phyloP scores from a whole-genome alignment of 2,329 filamentous ascomycete species.

The Colletotrichum australisinense region DNA sequence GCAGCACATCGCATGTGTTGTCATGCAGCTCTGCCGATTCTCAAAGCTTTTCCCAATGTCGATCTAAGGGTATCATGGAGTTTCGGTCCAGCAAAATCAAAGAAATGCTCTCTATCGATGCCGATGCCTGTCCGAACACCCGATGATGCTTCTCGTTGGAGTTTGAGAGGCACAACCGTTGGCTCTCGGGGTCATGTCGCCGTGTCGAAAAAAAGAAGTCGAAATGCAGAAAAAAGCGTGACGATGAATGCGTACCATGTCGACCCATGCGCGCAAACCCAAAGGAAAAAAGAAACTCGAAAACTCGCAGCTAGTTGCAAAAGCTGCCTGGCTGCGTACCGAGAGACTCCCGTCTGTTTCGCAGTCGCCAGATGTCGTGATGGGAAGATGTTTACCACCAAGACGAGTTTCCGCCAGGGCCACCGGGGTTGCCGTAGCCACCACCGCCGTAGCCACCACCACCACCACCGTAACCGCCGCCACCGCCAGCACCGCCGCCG shows the following conservation, averaged over 20 bases:
- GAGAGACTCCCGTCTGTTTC: neutral
- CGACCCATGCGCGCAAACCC: constrained; percentile 33
- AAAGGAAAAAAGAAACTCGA: constrained; percentile 30
- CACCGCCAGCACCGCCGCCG: constrained; percentile 56
- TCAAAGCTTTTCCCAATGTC: constrained; percentile 41
- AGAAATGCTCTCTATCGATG: constrained; percentile 40
- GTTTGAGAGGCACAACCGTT: constrained; percentile 41
- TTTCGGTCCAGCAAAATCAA: constrained; percentile 41
- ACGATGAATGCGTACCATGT: constrained; percentile 39
- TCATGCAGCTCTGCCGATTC: constrained; percentile 40
- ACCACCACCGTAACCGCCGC: constrained; percentile 47
- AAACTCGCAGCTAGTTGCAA: constrained; percentile 49
- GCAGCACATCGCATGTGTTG: constrained; percentile 29
- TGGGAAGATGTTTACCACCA: constrained; percentile 69
- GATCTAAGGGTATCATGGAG: constrained; percentile 43
- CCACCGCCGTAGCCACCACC: constrained; percentile 61
- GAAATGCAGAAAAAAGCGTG: constrained; percentile 43
- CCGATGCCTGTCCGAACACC: constrained; percentile 47
- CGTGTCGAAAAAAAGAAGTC: constrained; percentile 38
- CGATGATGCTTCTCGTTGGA: constrained; percentile 47
- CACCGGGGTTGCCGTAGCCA: constrained; percentile 77
- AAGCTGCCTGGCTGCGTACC: constrained; percentile 16
- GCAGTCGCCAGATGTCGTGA: constrained; percentile 13
- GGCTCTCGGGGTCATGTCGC: constrained; percentile 50
- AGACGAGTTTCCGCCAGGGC: constrained; percentile 71